These are phyloP conservation scores for Talaromyces thailandensis DNA, from an alignment of 495 filamentous ascomycete species.

Conservation along the genomic window DNA sequence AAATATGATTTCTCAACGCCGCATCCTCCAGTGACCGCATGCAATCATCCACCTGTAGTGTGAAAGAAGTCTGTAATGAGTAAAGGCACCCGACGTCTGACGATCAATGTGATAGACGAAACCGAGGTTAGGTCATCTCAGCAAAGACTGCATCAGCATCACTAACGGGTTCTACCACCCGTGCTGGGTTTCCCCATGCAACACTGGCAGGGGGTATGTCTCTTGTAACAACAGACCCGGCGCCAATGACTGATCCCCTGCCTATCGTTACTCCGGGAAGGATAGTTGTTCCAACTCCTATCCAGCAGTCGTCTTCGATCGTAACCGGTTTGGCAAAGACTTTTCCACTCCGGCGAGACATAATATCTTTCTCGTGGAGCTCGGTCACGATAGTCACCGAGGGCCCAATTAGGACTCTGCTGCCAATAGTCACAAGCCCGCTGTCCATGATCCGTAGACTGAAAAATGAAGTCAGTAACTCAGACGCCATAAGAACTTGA, in stretches of 20 bases:
- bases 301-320: slow-evolving; percentile 42
- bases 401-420: slow-evolving; percentile 33
- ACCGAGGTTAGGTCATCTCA: neutral
- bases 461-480: neutral
- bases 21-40: neutral
- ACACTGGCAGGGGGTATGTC: slow-evolving; percentile 29
- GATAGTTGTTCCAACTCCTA: slow-evolving; percentile 32
- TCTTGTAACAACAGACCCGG: slow-evolving; percentile 33
- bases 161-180: slow-evolving; percentile 13
- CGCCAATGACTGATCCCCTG: slow-evolving; percentile 32
- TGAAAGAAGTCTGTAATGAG: neutral
- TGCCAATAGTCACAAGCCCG: slow-evolving; percentile 33
- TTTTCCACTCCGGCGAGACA: slow-evolving; percentile 20
- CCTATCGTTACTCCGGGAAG: slow-evolving; percentile 39
- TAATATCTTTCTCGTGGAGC: slow-evolving; percentile 36
- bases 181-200: slow-evolving; percentile 30
- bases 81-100: neutral
- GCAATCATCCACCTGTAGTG: neutral
- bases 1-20: neutral
- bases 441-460: slow-evolving; percentile 34
- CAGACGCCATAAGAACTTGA: neutral
- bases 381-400: slow-evolving; percentile 35
- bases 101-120: neutral
- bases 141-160: neutral
- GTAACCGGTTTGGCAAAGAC: slow-evolving; percentile 24